Percentiles rank a stretch among this genome's conserved stretches.
These are phyloP conservation scores for Irpex sp. DNA, from an alignment of 1,284 basidiomycete species.

Conservation along the genomic window DNA sequence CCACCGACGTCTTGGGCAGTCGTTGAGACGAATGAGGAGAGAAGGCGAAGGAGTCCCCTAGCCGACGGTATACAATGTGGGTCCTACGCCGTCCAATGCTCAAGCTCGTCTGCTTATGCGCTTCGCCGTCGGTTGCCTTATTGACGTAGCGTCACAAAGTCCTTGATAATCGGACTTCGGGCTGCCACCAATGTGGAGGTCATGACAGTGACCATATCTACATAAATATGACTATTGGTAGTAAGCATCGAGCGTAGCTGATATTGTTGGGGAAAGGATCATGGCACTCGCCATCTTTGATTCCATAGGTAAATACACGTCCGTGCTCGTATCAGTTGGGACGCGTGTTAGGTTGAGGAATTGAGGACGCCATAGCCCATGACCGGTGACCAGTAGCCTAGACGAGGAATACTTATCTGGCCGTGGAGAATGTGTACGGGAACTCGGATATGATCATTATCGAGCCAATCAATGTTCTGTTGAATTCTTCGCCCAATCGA, in stretches of 20 bases:
- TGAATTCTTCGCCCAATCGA: not conserved
- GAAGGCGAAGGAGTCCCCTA: not conserved
- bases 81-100: not conserved
- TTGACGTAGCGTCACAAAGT: not conserved
- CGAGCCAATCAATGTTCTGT: not conserved
- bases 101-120: not conserved
- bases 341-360: too few species aligned
- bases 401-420: not conserved
- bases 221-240: too few species aligned
- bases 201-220: too few species aligned
- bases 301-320: not conserved
- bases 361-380: too few species aligned
- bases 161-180: not conserved
- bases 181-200: too few species aligned
- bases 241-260: too few species aligned
- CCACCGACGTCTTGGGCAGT: not conserved
- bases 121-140: not conserved
- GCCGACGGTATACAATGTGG: not conserved
- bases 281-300: not conserved
- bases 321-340: too few species aligned
- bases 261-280: not conserved
- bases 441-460: not conserved
- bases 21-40: not conserved
- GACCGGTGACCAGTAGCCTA: not conserved
- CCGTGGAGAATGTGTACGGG: not conserved